These are phyloP conservation scores for Closterium sp. DNA, from an alignment of 139 green algal genomes.

Conservation along the genomic window DNA sequence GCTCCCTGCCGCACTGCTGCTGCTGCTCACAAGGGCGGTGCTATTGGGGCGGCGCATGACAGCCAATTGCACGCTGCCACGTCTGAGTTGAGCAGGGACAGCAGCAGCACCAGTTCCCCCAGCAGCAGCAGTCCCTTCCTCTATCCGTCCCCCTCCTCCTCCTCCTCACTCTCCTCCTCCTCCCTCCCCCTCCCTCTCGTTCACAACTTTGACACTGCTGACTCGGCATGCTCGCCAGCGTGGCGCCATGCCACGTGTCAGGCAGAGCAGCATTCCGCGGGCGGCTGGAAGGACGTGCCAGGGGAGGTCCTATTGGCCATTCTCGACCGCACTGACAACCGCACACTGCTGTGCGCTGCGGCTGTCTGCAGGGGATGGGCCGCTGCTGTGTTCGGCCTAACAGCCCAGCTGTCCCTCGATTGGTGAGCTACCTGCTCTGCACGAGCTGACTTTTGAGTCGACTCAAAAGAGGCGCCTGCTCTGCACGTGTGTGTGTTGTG, in stretches of 20 bases:
- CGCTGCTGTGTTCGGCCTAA: neutral
- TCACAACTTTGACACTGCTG: neutral
- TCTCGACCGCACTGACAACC: constrained; percentile 13
- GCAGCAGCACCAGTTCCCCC: neutral
- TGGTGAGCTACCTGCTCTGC: constrained; percentile 30
- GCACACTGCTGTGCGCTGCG: constrained; percentile 18
- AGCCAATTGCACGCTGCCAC: neutral
- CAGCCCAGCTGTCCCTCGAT: constrained; percentile 26
- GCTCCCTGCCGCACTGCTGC: too few relatives aligned
- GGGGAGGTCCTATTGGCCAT: constrained; percentile 24
- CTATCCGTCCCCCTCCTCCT: neutral
- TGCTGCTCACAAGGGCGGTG: too few relatives aligned
- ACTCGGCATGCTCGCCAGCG: neutral
- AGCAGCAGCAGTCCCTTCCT: neutral
- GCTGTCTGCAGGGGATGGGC: constrained; percentile 36
- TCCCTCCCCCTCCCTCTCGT: neutral
- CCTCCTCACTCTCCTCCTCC: too few relatives aligned
- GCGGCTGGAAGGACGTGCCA: constrained; percentile 20
- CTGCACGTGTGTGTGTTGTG: too few relatives aligned
- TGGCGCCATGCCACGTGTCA: neutral
- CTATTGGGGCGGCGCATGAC: too few relatives aligned
- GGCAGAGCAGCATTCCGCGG: neutral
- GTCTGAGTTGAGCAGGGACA: neutral
- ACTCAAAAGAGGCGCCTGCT: too few relatives aligned
- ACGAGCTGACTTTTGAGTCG: too few relatives aligned